Base-by-base conservation (phyloP, 352 stramenopile species). In the Phytophthora tentaculata region DNA sequence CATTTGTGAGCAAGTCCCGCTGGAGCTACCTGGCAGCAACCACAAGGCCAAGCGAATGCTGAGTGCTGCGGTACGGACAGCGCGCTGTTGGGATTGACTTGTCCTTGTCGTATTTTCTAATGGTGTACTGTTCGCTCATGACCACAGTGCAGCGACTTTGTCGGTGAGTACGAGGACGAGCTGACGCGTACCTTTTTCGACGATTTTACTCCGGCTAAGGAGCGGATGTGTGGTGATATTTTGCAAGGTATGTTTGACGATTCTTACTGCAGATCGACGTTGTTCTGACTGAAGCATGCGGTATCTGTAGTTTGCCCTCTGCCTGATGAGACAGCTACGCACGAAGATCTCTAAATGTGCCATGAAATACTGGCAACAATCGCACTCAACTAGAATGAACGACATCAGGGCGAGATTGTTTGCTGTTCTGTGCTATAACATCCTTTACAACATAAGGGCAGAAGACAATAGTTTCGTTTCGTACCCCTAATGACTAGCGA, bases 91-190 rank as follows among this genome's bases (percentile, higher is more conserved):
- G 22, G n/a, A 16, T 62, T 50, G 14, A 23, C 22, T 53, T 53
- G 1, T 35, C 20, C 16, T 45, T 24, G 29, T 6, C n/a, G n/a
- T n/a, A n/a, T 47, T 29, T 6, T 43, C 13, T 2, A 37, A 20
- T n/a, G n/a, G n/a, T n/a, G n/a, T n/a, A n/a, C n/a, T 59, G 10
- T 12, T 26, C 17, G 23, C 61, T 22, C 28, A 28, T 65, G 3
- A 28, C 32, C 51, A 1, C 45, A 95, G 87, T 95, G 87, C 74
- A 80, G 69, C n/a, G 76, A 84, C 54, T 95, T 95, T 39, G 70
- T 94, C 14, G 85, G 84, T 39, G 82, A 80, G 43, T 95, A 90
- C 67, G 87, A 92, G 64, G 84, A 95, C 60, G 84, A 94, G 56
- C 70, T 95, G 54, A 95, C 83, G 48, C 73, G 75, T 17, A 68